These are phyloP conservation scores for Rhododendron kiyosumense DNA, from an alignment of 148 eudicot species.

Conservation along the genomic window DNA sequence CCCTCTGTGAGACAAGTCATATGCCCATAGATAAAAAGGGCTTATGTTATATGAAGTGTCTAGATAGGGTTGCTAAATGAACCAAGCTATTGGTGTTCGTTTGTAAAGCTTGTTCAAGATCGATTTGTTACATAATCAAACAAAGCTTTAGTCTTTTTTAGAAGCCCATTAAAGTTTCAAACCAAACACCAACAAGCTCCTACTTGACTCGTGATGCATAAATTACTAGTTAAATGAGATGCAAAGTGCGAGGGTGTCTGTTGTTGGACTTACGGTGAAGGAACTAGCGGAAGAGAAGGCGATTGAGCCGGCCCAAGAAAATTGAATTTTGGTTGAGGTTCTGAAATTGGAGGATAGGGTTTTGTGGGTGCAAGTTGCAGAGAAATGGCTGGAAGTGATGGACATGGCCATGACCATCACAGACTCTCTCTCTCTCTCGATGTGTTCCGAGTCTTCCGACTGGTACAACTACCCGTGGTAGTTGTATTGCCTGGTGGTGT, in stretches of 20 bases:
- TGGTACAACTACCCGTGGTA: too few relatives aligned
- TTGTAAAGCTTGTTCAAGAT: too few relatives aligned
- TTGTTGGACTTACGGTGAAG: constrained; percentile 36
- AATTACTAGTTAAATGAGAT: neutral
- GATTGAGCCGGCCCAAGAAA: constrained; percentile 38
- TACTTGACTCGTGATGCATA: neutral
- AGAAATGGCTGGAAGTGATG: constrained; percentile 48
- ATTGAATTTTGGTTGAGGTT: constrained; percentile 11
- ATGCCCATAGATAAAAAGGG: neutral
- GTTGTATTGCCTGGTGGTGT: neutral
- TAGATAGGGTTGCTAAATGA: too few relatives aligned
- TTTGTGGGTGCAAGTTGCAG: constrained; percentile 20
- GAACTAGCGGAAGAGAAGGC: constrained; percentile 42
- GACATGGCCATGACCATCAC: constrained; percentile 2
- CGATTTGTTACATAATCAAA: too few relatives aligned
- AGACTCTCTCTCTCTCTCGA: neutral
- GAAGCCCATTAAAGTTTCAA: neutral
- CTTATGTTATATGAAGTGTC: neutral
- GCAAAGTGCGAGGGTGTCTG: neutral
- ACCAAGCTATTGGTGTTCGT: too few relatives aligned
- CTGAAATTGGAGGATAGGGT: constrained; percentile 8
- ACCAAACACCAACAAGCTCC: neutral
- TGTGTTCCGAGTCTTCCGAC: neutral
- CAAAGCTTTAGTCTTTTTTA: too few relatives aligned
- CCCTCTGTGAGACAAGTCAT: constrained; percentile 35